These are phyloP conservation scores for Suillus paluster DNA, from an alignment of 768 basidiomycete genomes.

Conservation along the genomic window DNA sequence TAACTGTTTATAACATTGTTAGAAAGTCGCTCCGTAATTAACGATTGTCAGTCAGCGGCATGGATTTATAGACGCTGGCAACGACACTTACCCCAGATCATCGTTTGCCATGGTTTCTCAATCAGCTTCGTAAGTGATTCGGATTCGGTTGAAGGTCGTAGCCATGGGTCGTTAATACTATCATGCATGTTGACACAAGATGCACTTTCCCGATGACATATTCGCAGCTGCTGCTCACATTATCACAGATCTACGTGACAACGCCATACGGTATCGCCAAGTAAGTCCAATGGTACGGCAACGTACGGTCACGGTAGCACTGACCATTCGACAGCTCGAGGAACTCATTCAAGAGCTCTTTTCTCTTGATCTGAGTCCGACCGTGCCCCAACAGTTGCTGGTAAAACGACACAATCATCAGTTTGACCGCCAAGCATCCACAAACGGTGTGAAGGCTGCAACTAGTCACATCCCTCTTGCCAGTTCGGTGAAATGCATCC, in stretches of 20 bases:
- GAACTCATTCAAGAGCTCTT: conserved; percentile 84
- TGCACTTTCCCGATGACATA: conserved; percentile 83
- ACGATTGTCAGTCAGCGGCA: too few relatives aligned
- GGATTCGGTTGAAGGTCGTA: too few relatives aligned
- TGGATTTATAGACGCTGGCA: too few relatives aligned
- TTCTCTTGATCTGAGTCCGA: conserved; percentile 63
- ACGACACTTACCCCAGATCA: too few relatives aligned
- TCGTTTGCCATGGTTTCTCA: too few relatives aligned
- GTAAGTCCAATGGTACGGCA: conserved; percentile 41
- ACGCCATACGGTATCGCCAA: conserved; percentile 85
- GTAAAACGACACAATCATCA: conserved; percentile 21
- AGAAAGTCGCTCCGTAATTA: too few relatives aligned
- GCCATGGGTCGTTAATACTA: too few relatives aligned
- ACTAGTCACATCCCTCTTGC: too few relatives aligned
- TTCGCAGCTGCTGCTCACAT: conserved; percentile 57
- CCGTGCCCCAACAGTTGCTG: conserved; percentile 51
- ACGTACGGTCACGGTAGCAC: too few relatives aligned
- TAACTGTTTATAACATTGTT: too few relatives aligned
- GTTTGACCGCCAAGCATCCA: background rate
- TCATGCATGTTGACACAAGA: conserved; percentile 28
- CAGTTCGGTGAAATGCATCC: conserved; percentile 58
- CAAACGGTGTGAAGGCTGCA: too few relatives aligned
- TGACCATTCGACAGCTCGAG: conserved; percentile 66
- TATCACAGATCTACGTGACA: conserved; percentile 78
- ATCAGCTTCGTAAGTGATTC: too few relatives aligned